Base-by-base conservation (phyloP, 1,284 basidiomycete genomes). In the Ustilago lituana region DNA sequence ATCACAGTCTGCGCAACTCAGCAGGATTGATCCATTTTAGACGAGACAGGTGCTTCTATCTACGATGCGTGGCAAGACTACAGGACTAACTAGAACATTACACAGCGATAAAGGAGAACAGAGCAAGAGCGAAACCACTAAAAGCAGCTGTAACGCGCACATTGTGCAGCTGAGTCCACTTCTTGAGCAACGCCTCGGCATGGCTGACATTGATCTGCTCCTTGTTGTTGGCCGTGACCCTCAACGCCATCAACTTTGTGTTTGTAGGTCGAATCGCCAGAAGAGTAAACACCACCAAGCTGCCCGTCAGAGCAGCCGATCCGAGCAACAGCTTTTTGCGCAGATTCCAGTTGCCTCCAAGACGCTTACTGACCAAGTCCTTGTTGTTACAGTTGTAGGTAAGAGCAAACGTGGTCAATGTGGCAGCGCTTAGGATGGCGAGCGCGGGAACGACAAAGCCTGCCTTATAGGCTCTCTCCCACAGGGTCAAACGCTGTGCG, bases 101-200 rank as follows among this genome's bases (percentile, higher is more conserved):
- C 12, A 57, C 24, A 12, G 36, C 41, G 3, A 65, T 24, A 17
- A 66, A 73, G 2, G 63, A 45, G 35, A 46, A 59, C n/a, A 66
- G 26, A 6, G 47, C 63, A 4, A 58, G 40, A 10, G 35, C 46
- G 20, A 66, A 61, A 14, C 64, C 54, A 15, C 17, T 14, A 10
- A 67, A 24, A 17, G 64, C 58, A 23, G 54, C 41, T 5, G 26
- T 45, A 1, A 61, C 54, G 4, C 64, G 57, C n/a, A 67, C 58
- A 27, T 67, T 67, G 58, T 67, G 64, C 23, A 67, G 50, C 26
- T 43, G 41, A 5, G 64, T 56, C 64, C 64, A 67, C 24, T 20
- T 48, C 5, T 22, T 33, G 24, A 67, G 20, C 26, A 67, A 24
- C 10, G 39, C 19, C n/a, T 61, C 58, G 14, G 50, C 54, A 17